Base-by-base conservation (phyloP, 2,329 filamentous ascomycete genomes). In the Pezicula radicicola region DNA sequence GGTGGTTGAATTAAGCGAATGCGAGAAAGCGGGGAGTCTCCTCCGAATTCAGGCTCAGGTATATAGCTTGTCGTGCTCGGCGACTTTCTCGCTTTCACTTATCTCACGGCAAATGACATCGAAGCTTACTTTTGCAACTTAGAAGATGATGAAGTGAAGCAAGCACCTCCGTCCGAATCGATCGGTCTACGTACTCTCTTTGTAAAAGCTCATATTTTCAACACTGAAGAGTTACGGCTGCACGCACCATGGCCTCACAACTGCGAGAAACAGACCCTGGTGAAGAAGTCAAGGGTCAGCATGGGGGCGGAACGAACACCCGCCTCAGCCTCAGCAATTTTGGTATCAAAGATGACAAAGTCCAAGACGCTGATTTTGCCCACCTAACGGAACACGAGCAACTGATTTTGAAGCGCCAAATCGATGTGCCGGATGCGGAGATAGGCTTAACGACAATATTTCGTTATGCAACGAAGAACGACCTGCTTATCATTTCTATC, bases 361-460 rank as follows among this genome's bases (percentile, higher is more conserved):
- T 42, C 9, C 18, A 42, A 16, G n/a, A 37, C n/a, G 3, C 12
- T 16, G 35, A 37, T 16, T 37, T 37, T 42, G 9, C 4, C 2
- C 39, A 88, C 64, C 73, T 91, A 4, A 79, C 86, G 1, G 68
- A 77, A 13, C 64, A 85, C 51, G 86, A 91, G 68, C 83, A 78
- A 52, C 73, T 77, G 16, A 78, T 91, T 51, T 71, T 92, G 54
- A 83, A 79, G 65, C 75, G 72, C 53, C 89, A 93, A 69, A 74
- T 90, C 54, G 71, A 83, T 48, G 82, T 82, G 0, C 83, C 84
- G 30, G 72, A 79, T 16, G 74, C 83, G 52, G 83, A 83, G 61
- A 76, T 88, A 33, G 84, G 79, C n/a, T 78, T 85, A 55, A 72
- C 74, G 53, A 80, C 79, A 84, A 66, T 61, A n/a, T 81, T 72